Percentiles rank a stretch among this genome's conserved stretches.
Evolutionary conservation across 257 asterid genomes (phyloP).

Genomic region (Primulina huaijiensis): DNA sequence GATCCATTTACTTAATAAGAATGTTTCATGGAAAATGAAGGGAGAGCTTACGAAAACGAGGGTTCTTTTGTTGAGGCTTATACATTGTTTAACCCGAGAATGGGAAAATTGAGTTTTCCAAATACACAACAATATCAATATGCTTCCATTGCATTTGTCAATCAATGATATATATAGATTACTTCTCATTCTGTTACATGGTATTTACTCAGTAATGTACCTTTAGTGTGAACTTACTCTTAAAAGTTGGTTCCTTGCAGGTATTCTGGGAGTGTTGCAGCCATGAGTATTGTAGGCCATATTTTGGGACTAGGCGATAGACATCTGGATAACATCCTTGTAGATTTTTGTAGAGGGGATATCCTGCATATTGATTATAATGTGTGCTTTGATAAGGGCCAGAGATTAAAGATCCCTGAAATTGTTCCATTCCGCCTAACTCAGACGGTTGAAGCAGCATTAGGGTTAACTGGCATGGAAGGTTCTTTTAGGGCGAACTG

Average conservation of each 20-base stretch:
- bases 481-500: slow-evolving; percentile 92
- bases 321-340: slow-evolving; percentile 94
- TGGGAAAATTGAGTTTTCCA: slow-evolving; percentile 18
- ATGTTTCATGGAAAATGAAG: slow-evolving; percentile 12
- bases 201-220: slow-evolving; percentile 13
- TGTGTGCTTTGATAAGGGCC: slow-evolving; percentile 99
- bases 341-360: slow-evolving; percentile 91
- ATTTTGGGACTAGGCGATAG: slow-evolving; percentile 96
- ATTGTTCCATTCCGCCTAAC: slow-evolving; percentile 98
- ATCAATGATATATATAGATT: slow-evolving; percentile 18
- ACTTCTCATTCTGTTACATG: slow-evolving; percentile 16
- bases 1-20: slow-evolving; percentile 1
- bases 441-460: slow-evolving; percentile 92
- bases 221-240: slow-evolving; percentile 8
- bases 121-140: slow-evolving; percentile 9
- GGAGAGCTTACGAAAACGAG: slow-evolving; percentile 9
- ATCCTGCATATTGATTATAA: slow-evolving; percentile 95
- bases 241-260: slow-evolving; percentile 43
- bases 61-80: slow-evolving; percentile 18
- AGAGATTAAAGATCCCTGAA: slow-evolving; percentile 91
- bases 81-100: slow-evolving; percentile 15
- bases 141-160: slow-evolving; percentile 25
- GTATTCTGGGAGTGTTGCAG: slow-evolving; percentile 92
- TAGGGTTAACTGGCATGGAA: slow-evolving; percentile 93
- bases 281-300: slow-evolving; percentile 96